Conservation (phyloP, 2,329 filamentous ascomycete species). For the Herpotrichia juniperi region DNA sequence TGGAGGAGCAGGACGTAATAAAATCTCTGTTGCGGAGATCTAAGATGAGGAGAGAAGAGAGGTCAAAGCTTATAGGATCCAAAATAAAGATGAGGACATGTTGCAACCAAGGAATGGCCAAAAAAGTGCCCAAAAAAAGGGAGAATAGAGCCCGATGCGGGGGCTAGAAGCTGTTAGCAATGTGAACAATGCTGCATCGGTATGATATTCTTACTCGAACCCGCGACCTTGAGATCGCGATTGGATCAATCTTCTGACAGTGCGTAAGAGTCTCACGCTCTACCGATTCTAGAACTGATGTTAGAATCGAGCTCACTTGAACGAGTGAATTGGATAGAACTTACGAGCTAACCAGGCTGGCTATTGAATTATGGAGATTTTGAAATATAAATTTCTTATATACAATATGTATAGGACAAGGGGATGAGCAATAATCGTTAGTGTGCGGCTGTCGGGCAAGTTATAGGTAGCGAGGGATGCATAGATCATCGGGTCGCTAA, state of each 20-base stretch:
- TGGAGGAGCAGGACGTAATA: too few species aligned
- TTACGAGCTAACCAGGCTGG: conserved; percentile 12
- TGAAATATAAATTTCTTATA: background rate
- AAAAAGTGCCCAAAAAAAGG: background rate
- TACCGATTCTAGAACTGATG: conserved; percentile 25
- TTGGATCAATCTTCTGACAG: conserved; percentile 15
- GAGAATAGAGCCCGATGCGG: conserved; percentile 4
- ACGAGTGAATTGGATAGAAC: background rate
- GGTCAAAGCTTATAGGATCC: too few species aligned
- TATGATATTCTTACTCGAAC: background rate
- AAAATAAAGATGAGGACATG: too few species aligned
- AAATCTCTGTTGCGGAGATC: too few species aligned
- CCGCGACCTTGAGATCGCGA: conserved; percentile 30
- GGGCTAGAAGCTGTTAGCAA: background rate
- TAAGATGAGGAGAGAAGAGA: too few species aligned
- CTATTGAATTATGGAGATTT: conserved; percentile 3
- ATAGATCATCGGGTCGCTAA: background rate
- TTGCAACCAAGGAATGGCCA: too few species aligned
- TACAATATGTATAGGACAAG: background rate
- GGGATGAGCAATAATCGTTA: background rate
- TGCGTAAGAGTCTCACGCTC: conserved; percentile 34
- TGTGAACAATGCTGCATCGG: background rate
- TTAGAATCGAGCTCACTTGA: background rate
- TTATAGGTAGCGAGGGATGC: background rate
- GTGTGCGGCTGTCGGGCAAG: background rate